Evolutionary conservation across 2,329 filamentous ascomycete species (phyloP).

Genomic region (Orbilia oligospora): DNA sequence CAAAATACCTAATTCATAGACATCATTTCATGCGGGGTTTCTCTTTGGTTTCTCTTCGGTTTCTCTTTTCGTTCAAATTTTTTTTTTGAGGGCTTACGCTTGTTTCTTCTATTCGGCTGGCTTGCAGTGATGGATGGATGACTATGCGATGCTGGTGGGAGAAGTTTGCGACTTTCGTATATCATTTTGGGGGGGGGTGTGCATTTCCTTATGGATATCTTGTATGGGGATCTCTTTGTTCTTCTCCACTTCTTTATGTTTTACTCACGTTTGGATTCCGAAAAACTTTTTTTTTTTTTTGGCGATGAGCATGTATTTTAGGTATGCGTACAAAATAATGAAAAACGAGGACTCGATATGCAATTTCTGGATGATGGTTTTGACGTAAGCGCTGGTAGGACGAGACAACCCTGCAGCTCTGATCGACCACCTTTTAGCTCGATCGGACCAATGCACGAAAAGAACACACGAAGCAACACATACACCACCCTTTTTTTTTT

Average conservation of each 20-base stretch:
- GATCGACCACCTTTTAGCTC: too few relatives aligned
- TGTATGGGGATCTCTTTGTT: slow-evolving; percentile 13
- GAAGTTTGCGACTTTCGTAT: background rate
- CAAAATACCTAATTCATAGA: background rate
- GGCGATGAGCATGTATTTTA: slow-evolving; percentile 22
- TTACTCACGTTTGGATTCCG: background rate
- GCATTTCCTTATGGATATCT: slow-evolving; percentile 7
- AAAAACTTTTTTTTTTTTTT: background rate
- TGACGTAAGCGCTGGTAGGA: too few relatives aligned
- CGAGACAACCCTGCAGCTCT: too few relatives aligned
- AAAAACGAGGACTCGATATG: background rate
- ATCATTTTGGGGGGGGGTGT: background rate
- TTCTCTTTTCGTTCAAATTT: too few relatives aligned
- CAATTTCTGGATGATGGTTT: too few relatives aligned
- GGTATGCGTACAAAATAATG: slow-evolving; percentile 22
- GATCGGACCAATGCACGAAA: too few relatives aligned
- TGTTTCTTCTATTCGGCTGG: background rate
- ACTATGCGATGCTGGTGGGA: background rate
- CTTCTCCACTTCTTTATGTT: slow-evolving; percentile 1
- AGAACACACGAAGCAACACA: too few relatives aligned
- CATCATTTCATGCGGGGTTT: background rate
- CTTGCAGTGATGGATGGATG: background rate
- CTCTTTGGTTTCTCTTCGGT: background rate
- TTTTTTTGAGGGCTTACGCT: background rate
- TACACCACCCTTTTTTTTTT: too few relatives aligned